Evolutionary conservation across 192 early-diverging fungal species (phyloP), one percentile per base, ranked within the genome.

Genomic region (Coemansia sp.): DNA sequence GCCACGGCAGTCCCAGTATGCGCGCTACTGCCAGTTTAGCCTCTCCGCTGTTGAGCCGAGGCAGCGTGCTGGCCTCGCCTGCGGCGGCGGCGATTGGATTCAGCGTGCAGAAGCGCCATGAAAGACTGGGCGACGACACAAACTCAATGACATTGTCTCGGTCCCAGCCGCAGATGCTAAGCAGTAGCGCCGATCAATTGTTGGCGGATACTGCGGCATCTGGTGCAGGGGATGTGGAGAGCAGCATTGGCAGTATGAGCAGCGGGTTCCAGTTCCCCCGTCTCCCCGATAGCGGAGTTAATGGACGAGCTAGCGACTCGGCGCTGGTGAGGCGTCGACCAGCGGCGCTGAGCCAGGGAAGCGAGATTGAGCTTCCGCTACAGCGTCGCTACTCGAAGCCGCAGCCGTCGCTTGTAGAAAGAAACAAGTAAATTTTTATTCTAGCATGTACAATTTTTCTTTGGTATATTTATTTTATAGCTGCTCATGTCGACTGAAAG

Each of bases 251-350:
- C 36, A 51, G 53, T 28, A 49, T 39, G 37, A 58, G 50, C 57
- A 59, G 30, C 9, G 26, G 50, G 1, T 11, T 58, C 42, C 50
- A 58, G 39, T 55, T 67, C 34, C 59, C 59, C 28, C 64, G 46
- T 3, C 15, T 63, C 20, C 36, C 22, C 3, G 53, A 40, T 37
- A 50, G 49, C 19, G 46, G 34, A 46, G 5, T 11, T 32, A 32
- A 32, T 11, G 30, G 30, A 32, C 5, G 30, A 32, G 11, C 9
- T 25, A 40, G 39, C 9, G 71, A 67, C 38, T 67, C 64, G 41
- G 39, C 42, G 47, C 55, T 66, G 30, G 55, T 67, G 33, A 39
- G 64, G 7, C 58, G 71, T 4, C 46, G 71, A 19, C 58, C 62
- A 28, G 64, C 64, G 3, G 59, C 59, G 25, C 50, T 52, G 9